Base-by-base conservation (phyloP, 768 basidiomycete species). In the Mycena olivaceomarginata region DNA sequence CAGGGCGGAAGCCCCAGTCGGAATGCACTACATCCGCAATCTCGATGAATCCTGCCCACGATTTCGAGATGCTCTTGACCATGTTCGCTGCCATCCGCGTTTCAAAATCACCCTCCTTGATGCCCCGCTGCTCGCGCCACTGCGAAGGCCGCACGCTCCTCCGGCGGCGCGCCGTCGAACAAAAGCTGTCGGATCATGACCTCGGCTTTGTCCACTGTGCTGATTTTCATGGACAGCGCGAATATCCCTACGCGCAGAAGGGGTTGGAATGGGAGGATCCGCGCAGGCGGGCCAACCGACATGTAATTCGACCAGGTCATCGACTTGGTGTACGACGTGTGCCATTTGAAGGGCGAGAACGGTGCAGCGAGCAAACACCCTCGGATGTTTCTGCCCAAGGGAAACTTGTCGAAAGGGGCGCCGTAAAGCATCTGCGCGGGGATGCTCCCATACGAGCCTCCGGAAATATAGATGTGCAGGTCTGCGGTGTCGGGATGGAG, bases 381-480 rank as follows among this genome's bases (percentile, higher is more conserved):
- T 6, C 81, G 84, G 76, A 92, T 87, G 65, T 87, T 83, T 18
- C 85, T 83, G 22, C 90, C 90, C 40, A 88, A 9, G 91, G 56
- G 91, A 75, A 93, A 93, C 18, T 83, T 77, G 79, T 89, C 86
- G 82, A 89, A 90, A 0, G 91, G 80, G 0, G 90, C 87, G 2
- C 89, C 90, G 74, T 91, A 92, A 15, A 93, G 79, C 48, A 92
- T 91, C 84, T 93, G 92, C 0, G 92, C 89, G 4, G 88, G 85
- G 13, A 88, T 86, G 0, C 89, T 90, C 22, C 92, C 93, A 77
- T 89, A 92, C 4, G 91, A 91, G 15, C 90, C 89, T 0, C 90
- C 92, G 16, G 86, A 82, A 71, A 93, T 74, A 84, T 91, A 92
- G 56, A 76, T 76, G 63, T 56, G 69, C 60, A 90, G 82, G 16